Percentiles rank a stretch among this genome's conserved stretches.
phyloP scores from a whole-genome alignment of 306 rosid species.

The Acacia crassicarpa region DNA sequence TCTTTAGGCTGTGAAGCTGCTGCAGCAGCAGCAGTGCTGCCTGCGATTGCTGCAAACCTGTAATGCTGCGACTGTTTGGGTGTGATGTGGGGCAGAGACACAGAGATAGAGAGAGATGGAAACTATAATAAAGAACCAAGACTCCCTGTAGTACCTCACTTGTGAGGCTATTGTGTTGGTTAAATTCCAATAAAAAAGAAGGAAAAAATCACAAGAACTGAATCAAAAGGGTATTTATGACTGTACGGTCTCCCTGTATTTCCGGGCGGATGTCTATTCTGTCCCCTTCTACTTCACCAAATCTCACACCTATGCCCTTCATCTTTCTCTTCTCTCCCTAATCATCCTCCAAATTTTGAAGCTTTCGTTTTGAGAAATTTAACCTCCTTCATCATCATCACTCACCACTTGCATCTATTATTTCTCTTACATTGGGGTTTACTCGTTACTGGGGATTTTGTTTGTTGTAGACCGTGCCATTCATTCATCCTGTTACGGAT shows the following conservation, averaged over 20 bases:
- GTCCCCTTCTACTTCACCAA: slow-evolving; percentile 89
- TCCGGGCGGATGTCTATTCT: slow-evolving; percentile 97
- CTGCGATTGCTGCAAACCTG: slow-evolving; percentile 77
- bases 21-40: slow-evolving; percentile 64
- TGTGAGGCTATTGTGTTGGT: slow-evolving; percentile 42
- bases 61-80: slow-evolving; percentile 76
- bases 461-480: slow-evolving; percentile 26
- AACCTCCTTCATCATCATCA: slow-evolving; percentile 4
- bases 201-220: slow-evolving; percentile 30
- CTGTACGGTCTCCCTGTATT: slow-evolving; percentile 88
- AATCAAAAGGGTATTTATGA: slow-evolving; percentile 38
- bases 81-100: slow-evolving; percentile 85
- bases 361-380: not conserved
- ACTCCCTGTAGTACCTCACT: slow-evolving; percentile 32
- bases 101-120: slow-evolving; percentile 3
- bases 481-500: not conserved
- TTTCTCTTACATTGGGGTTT: not conserved
- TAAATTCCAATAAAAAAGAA: slow-evolving; percentile 28
- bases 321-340: not conserved
- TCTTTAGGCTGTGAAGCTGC: slow-evolving; percentile 43
- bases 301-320: slow-evolving; percentile 73
- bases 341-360: not conserved
- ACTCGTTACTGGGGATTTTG: slow-evolving; percentile 19
- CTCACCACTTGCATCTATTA: not conserved
- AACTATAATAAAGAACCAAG: slow-evolving; percentile 15